Conservation (phyloP, 1,284 basidiomycete species). For the Ceratobasidium sp. region DNA sequence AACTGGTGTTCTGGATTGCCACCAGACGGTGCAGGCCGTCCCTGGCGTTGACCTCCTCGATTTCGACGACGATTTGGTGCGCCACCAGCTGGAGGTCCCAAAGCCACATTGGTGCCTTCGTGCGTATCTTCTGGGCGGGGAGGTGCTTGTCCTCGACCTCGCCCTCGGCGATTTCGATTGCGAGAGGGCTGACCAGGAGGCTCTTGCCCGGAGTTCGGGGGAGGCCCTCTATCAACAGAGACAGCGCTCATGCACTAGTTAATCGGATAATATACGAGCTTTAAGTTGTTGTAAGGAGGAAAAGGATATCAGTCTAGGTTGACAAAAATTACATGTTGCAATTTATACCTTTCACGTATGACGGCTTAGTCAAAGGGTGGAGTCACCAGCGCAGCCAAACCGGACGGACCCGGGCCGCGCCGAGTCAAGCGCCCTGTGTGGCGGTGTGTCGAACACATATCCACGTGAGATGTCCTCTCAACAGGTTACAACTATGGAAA, state of each 20-base stretch:
- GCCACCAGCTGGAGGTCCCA: background rate
- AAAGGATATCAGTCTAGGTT: slow-evolving; percentile 2
- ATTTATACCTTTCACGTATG: slow-evolving; percentile 33
- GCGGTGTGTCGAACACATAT: background rate
- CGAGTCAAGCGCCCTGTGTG: slow-evolving; percentile 16
- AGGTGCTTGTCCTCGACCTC: slow-evolving; percentile 43
- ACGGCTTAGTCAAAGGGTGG: slow-evolving; percentile 17
- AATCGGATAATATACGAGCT: background rate
- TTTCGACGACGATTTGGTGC: slow-evolving; percentile 19
- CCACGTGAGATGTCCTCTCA: too few relatives aligned
- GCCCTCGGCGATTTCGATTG: slow-evolving; percentile 28
- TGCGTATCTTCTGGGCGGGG: slow-evolving; percentile 36
- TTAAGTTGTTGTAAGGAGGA: background rate
- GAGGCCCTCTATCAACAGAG: slow-evolving; percentile 35
- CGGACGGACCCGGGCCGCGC: background rate
- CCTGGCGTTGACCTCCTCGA: slow-evolving; percentile 25
- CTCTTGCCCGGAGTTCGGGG: slow-evolving; percentile 34
- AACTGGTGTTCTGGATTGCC: slow-evolving; percentile 31
- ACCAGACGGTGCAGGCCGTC: slow-evolving; percentile 14
- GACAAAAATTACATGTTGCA: background rate
- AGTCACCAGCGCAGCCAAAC: background rate
- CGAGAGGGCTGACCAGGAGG: slow-evolving; percentile 15
- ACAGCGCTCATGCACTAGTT: slow-evolving; percentile 43
- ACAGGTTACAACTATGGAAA: too few relatives aligned
- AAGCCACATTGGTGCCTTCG: background rate